These are phyloP conservation scores for Balansia obtecta DNA, from an alignment of 2,329 filamentous ascomycete genomes.

Conservation along the genomic window DNA sequence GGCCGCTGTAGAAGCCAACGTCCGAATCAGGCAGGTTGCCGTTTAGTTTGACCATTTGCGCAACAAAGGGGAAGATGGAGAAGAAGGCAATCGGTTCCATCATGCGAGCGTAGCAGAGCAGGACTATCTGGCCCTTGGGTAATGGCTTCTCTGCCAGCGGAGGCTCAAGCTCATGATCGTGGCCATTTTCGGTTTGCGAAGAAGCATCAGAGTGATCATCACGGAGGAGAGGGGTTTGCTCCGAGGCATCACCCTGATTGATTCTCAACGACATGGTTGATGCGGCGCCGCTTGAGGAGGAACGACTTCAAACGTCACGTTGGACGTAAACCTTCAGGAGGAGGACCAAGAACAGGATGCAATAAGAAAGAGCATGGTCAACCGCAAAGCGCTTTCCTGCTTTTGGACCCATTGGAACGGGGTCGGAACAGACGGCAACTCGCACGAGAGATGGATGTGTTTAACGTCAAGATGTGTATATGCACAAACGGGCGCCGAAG, in stretches of 20 bases:
- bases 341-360: neutral
- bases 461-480: too few species aligned
- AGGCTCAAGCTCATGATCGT: neutral
- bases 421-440: too few species aligned
- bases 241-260: neutral
- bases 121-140: constrained; percentile 50
- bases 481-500: too few species aligned
- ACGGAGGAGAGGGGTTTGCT: constrained; percentile 1
- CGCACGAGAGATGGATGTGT: too few species aligned
- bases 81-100: constrained; percentile 76
- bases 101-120: constrained; percentile 61
- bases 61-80: constrained; percentile 70
- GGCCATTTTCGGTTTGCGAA: neutral
- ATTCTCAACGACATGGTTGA: neutral
- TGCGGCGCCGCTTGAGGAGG: neutral
- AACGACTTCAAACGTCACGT: neutral
- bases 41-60: constrained; percentile 59
- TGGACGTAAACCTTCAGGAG: neutral
- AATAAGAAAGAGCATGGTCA: neutral
- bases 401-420: too few species aligned
- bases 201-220: neutral
- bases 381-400: too few species aligned
- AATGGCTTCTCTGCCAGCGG: constrained; percentile 29
- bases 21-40: constrained; percentile 50
- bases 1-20: constrained; percentile 67